phyloP scores from a whole-genome alignment of 305 asterid species.

The Solanum hybrid region DNA sequence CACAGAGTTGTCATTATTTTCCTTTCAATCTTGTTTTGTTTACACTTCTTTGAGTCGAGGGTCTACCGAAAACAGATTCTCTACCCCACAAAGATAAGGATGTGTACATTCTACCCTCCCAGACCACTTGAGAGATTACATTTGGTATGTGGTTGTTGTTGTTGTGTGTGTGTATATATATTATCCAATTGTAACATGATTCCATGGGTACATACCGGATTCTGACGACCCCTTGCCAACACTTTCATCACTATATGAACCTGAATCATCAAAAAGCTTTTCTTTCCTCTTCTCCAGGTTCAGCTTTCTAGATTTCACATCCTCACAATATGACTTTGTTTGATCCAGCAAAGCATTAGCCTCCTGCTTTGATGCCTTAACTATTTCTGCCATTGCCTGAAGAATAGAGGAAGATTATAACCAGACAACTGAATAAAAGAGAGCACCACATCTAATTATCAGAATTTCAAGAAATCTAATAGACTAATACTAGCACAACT shows the following conservation, averaged over 20 bases:
- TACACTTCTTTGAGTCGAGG: background rate
- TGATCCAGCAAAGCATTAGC: constrained; percentile 54
- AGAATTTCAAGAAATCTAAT: background rate
- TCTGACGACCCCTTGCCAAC: constrained; percentile 13
- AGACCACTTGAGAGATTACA: background rate
- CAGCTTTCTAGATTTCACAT: constrained; percentile 27
- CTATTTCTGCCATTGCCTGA: constrained; percentile 86
- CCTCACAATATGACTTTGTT: constrained; percentile 47
- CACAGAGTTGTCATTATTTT: background rate
- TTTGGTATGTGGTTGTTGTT: background rate
- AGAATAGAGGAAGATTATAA: constrained; percentile 12
- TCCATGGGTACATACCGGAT: constrained; percentile 26
- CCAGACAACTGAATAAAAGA: background rate
- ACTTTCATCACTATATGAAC: constrained; percentile 16
- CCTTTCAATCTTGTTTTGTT: background rate
- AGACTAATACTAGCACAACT: background rate
- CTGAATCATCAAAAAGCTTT: constrained; percentile 15
- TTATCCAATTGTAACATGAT: background rate
- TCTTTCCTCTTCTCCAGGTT: constrained; percentile 30
- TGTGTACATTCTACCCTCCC: background rate
- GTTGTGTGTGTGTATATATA: background rate
- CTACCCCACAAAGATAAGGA: background rate
- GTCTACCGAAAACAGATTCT: background rate
- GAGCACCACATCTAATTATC: background rate
- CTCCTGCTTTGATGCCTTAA: constrained; percentile 67